Conservation (phyloP, 169 alveolate genomes). For the Eimeria nieschulzi region DNA sequence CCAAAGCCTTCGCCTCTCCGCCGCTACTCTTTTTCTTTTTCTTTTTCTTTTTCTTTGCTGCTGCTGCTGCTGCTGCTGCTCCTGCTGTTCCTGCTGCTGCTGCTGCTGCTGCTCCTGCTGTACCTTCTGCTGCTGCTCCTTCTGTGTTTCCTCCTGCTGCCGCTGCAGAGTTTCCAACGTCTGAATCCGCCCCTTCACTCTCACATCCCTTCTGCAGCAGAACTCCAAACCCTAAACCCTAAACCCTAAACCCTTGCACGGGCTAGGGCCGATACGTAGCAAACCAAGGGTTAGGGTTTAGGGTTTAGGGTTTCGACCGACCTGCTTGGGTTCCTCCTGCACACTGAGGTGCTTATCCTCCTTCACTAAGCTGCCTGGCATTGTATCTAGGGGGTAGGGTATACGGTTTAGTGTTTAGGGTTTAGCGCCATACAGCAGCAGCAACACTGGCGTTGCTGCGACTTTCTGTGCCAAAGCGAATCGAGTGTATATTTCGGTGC, state of each 20-base stretch:
- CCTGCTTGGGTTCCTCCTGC: slow-evolving; percentile 36
- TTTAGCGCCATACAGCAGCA: not conserved
- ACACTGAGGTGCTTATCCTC: slow-evolving; percentile 44
- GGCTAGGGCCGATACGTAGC: not conserved
- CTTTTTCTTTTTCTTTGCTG: slow-evolving; percentile 66
- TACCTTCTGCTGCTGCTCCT: slow-evolving; percentile 6
- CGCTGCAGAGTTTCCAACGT: not conserved
- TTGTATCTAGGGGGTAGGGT: not conserved
- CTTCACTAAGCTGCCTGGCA: slow-evolving; percentile 50
- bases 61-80: slow-evolving; percentile 61
- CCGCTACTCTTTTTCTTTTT: slow-evolving; percentile 71
- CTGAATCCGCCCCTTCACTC: slow-evolving; percentile 16
- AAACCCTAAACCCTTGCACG: slow-evolving; percentile 29
- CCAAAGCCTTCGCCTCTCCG: slow-evolving; percentile 37
- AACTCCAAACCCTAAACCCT: slow-evolving; percentile 33
- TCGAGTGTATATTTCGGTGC: not conserved
- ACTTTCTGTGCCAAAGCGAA: not conserved
- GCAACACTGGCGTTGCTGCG: not conserved
- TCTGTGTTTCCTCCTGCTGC: not conserved
- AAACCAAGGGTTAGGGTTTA: not conserved
- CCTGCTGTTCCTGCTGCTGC: slow-evolving; percentile 27
- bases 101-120: not conserved
- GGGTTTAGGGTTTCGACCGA: not conserved
- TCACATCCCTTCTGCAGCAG: not conserved
- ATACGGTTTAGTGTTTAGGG: slow-evolving; percentile 1